These are phyloP conservation scores for Termitomyces sp. DNA, from an alignment of 768 basidiomycete species.

Conservation along the genomic window DNA sequence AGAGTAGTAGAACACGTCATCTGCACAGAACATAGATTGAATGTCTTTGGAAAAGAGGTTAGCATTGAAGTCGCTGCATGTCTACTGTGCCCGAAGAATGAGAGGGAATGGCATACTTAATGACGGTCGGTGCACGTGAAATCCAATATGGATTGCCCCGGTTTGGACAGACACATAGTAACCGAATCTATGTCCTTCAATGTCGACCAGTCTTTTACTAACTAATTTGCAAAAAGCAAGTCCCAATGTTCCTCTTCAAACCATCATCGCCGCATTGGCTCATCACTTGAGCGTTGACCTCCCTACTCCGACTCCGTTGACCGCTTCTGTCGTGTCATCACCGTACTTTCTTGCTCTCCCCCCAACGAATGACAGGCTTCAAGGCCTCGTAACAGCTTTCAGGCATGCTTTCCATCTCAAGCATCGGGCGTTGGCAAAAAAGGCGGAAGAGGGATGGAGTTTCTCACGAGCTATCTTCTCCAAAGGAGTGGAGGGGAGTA, in stretches of 20 bases:
- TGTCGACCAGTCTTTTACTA: conserved; percentile 32
- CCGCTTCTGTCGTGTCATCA: conserved; percentile 51
- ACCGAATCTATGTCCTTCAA: no score
- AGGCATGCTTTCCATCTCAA: conserved; percentile 57
- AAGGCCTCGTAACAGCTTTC: conserved; percentile 48
- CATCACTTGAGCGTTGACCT: conserved; percentile 49
- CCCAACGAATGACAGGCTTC: conserved; percentile 40
- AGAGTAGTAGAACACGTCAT: background rate
- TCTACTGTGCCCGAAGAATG: background rate
- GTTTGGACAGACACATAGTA: no score
- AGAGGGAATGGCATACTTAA: background rate
- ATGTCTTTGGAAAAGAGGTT: background rate
- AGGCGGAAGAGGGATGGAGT: conserved; percentile 24
- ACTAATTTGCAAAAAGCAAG: conserved; percentile 44
- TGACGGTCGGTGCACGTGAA: background rate
- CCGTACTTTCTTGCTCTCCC: conserved; percentile 44
- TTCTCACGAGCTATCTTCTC: conserved; percentile 29
- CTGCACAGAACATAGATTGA: no score
- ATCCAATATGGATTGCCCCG: background rate
- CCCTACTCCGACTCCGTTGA: conserved; percentile 51
- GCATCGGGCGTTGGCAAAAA: conserved; percentile 33
- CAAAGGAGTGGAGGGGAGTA: conserved; percentile 30
- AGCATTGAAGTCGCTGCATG: background rate
- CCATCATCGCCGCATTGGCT: conserved; percentile 50
- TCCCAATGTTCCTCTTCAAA: conserved; percentile 38